These are phyloP conservation scores for Mortierella alpina DNA, from an alignment of 192 early-diverging fungal genomes.

Conservation along the genomic window DNA sequence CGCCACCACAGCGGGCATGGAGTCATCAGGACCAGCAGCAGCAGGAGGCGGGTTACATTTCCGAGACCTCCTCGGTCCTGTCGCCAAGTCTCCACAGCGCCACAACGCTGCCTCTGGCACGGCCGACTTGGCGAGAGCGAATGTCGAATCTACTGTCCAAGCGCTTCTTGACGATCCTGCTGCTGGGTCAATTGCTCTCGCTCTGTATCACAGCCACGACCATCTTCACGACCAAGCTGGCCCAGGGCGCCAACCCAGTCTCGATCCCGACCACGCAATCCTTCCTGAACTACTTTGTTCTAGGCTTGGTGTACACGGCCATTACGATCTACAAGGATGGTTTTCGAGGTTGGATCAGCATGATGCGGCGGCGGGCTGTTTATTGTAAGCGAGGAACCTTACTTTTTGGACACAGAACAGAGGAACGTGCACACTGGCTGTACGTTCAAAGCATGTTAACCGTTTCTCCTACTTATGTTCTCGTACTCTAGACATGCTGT, in stretches of 20 bases:
- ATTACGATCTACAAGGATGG: slow-evolving; percentile 63
- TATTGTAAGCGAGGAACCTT: slow-evolving; percentile 52
- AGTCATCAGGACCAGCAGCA: too few relatives aligned
- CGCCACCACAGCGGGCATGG: too few relatives aligned
- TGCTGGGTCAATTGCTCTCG: slow-evolving; percentile 76
- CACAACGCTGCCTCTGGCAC: slow-evolving; percentile 2
- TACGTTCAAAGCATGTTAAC: neutral
- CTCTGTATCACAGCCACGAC: slow-evolving; percentile 83
- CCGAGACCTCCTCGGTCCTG: neutral
- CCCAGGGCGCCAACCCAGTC: slow-evolving; percentile 55
- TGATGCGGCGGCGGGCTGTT: slow-evolving; percentile 53
- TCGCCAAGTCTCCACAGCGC: neutral
- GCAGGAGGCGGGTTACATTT: neutral
- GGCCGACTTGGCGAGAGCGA: neutral
- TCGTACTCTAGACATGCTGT: slow-evolving; percentile 56
- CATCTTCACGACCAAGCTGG: slow-evolving; percentile 72
- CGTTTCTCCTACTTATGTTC: neutral
- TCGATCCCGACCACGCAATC: slow-evolving; percentile 78
- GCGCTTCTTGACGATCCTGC: slow-evolving; percentile 57
- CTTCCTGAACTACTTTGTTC: slow-evolving; percentile 74
- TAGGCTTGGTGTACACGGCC: slow-evolving; percentile 69
- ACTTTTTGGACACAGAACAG: neutral
- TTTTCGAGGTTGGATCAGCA: slow-evolving; percentile 57
- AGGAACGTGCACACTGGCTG: neutral
- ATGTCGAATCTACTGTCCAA: slow-evolving; percentile 13